A percentile compares a stretch with the other conserved stretches of the same genome.
Conservation (phyloP, 2,329 filamentous ascomycete species). For the Diaporthe helianthi region DNA sequence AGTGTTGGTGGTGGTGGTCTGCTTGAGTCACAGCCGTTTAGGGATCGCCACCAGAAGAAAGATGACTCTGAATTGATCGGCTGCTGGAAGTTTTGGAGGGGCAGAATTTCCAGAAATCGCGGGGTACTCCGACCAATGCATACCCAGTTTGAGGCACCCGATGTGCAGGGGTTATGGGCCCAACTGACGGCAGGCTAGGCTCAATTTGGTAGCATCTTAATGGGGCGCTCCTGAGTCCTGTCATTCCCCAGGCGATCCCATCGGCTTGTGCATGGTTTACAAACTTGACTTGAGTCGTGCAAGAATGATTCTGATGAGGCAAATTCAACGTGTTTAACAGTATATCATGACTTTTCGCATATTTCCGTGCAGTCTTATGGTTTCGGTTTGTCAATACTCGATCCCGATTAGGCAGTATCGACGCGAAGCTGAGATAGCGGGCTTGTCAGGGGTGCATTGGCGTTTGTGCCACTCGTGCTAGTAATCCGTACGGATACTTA, state of each 20-base stretch:
- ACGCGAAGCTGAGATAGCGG: background rate
- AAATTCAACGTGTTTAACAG: background rate
- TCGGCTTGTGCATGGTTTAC: background rate
- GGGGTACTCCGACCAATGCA: slow-evolving; percentile 26
- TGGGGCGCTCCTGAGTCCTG: too few relatives aligned
- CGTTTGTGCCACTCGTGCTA: slow-evolving; percentile 3
- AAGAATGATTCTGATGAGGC: background rate
- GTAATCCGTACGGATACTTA: too few relatives aligned
- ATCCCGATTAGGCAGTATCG: background rate
- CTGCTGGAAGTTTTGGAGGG: slow-evolving; percentile 33
- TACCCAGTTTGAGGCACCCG: background rate
- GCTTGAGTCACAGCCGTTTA: slow-evolving; percentile 30
- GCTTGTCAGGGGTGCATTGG: slow-evolving; percentile 21
- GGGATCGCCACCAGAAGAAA: slow-evolving; percentile 5
- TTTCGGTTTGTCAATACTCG: background rate
- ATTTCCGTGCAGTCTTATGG: background rate
- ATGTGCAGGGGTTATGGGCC: background rate
- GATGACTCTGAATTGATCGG: slow-evolving; percentile 31
- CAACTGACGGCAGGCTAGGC: background rate
- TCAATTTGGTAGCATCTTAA: background rate
- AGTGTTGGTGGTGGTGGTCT: slow-evolving; percentile 2
- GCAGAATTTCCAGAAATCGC: slow-evolving; percentile 31
- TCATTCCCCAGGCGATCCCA: background rate
- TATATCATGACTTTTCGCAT: too few relatives aligned
- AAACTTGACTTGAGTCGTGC: background rate